A percentile compares a stretch with the other conserved stretches of the same genome.
phyloP scores from a whole-genome alignment of 352 stramenopile genomes.

The Globisporangium abappressorium region DNA sequence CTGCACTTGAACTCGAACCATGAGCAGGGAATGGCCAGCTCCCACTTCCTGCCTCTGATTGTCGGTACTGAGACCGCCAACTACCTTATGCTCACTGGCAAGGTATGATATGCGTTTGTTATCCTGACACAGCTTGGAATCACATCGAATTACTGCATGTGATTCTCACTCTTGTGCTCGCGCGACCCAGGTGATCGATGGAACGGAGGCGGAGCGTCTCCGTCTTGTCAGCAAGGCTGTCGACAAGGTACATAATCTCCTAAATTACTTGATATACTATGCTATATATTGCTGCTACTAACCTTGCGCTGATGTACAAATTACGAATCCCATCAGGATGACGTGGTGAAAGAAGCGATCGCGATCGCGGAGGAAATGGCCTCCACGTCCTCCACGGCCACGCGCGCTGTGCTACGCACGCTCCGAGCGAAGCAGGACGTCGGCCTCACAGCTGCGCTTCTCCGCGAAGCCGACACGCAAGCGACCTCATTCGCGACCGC shows the following conservation, averaged over 20 bases:
- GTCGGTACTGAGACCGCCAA: conserved; percentile 60
- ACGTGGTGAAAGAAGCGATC: conserved; percentile 48
- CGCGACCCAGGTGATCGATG: conserved; percentile 45
- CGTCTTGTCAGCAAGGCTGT: conserved; percentile 54
- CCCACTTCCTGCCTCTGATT: conserved; percentile 73
- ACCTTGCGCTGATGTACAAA: too few species aligned
- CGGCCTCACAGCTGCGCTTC: conserved; percentile 59
- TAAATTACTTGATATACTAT: background rate
- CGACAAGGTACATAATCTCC: conserved; percentile 16
- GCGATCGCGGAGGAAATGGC: conserved; percentile 60
- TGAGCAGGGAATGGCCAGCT: conserved; percentile 73
- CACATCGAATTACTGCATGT: background rate
- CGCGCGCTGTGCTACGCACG: conserved; percentile 61
- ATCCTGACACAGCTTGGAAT: background rate
- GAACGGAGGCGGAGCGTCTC: conserved; percentile 48
- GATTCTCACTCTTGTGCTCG: background rate
- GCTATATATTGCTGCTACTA: background rate
- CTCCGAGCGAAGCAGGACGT: conserved; percentile 65
- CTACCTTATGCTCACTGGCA: conserved; percentile 75
- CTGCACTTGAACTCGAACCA: background rate
- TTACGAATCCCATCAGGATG: conserved; percentile 16
- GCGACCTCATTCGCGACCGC: conserved; percentile 72
- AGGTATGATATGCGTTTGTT: conserved; percentile 19
- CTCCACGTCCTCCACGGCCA: conserved; percentile 54
- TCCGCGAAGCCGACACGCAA: conserved; percentile 75